Evolutionary conservation across 108 stramenopile genomes (phyloP), one percentile per base, ranked within the genome.

Genomic region (Pinguiococcus pyrenoidosus): DNA sequence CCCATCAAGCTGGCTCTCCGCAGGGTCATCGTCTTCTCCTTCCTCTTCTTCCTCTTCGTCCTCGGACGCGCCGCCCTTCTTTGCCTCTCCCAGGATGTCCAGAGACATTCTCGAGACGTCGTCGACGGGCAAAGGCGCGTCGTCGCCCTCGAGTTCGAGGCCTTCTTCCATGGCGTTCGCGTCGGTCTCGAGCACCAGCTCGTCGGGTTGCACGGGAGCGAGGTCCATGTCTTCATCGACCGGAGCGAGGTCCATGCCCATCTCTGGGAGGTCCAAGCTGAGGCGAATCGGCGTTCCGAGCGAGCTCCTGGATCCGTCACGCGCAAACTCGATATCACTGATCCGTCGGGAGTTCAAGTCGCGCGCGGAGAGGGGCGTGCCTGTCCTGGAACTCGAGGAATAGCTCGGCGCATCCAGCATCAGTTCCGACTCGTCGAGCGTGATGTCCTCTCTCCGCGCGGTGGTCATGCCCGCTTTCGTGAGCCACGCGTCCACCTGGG

Each of bases 401-500:
- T 39, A 12, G 14, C 14, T 14, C 1, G 17, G 21, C 42, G 17
- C 42, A 23, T 17, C 38, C 38, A 16, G 14, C 38, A 12, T 39
- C 38, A 0, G 14, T 39, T 17, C 38, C 14, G 13, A 18, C n/a
- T 60, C 59, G 7, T 20, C 39, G 8, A 55, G 36, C 6, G 59
- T 56, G 34, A 60, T 60, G 17, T 50, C 54, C 22, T 28, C 22
- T n/a, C 59, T 21, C 55, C 59, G 47, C 1, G 52, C 52, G 5
- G 51, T 1, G 0, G 45, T 55, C 14, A 26, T 40, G 12, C 60
- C 18, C 16, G 61, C 64, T 17, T 54, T 54, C 23, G 45, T 47
- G 43, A 56, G 29, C 64, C 64, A 65, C 22, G 44, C 22, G 46
- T 65, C 64, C 32, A 46, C 60, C 3, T 8, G 27, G 21, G 26